Evolutionary conservation across 768 basidiomycete genomes (phyloP).

Genomic region (Gloeophyllum trabeum): DNA sequence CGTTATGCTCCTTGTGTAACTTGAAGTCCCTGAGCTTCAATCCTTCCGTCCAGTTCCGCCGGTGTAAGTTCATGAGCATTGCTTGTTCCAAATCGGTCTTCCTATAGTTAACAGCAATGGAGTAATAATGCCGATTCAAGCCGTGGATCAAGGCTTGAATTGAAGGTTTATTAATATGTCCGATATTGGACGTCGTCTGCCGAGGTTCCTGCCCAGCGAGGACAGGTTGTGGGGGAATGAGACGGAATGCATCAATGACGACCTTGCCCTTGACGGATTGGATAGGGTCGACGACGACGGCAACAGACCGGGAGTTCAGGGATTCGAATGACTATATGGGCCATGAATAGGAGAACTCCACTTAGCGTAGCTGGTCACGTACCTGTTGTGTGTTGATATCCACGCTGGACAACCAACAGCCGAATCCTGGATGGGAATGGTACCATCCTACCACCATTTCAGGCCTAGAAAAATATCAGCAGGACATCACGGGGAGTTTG

Average conservation of each 20-base stretch:
- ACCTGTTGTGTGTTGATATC: constrained; percentile 99
- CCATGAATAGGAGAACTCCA: constrained; percentile 5
- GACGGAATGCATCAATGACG: constrained; percentile 97
- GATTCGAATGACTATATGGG: constrained; percentile 82
- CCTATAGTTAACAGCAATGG: constrained; percentile 93
- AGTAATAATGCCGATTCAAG: constrained; percentile 96
- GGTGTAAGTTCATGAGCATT: constrained; percentile 99
- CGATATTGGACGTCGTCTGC: constrained; percentile 96
- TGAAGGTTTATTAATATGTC: constrained; percentile 98
- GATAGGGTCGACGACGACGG: constrained; percentile 96
- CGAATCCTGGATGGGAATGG: constrained; percentile 98
- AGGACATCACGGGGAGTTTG: constrained; percentile 4
- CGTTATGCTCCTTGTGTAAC: constrained; percentile 78
- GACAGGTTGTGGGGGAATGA: constrained; percentile 86
- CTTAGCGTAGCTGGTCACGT: constrained; percentile 9
- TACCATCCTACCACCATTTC: constrained; percentile 99
- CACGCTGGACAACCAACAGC: constrained; percentile 97
- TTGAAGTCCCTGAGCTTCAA: constrained; percentile 87
- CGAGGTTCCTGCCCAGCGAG: constrained; percentile 90
- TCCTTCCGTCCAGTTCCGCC: constrained; percentile 98
- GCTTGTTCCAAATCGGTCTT: constrained; percentile 97
- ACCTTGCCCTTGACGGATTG: constrained; percentile 99
- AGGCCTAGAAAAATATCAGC: constrained; percentile 35
- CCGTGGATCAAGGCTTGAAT: constrained; percentile 98
- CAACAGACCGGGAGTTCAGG: constrained; percentile 86